These are phyloP conservation scores for Priceomyces melissophilus DNA, from an alignment of 805 yeast species.

Conservation along the genomic window DNA sequence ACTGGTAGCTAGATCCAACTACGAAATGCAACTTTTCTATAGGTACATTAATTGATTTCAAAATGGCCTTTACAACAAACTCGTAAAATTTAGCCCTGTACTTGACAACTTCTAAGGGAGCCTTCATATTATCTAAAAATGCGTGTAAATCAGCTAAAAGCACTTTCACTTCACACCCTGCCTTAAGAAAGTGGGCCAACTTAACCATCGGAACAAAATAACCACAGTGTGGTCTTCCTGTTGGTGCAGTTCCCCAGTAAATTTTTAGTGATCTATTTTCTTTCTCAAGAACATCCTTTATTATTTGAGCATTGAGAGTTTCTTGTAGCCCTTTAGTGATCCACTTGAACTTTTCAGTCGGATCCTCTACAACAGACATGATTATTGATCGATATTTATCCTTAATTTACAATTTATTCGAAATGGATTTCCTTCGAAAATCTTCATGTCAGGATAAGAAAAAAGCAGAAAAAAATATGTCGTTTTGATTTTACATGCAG, in stretches of 20 bases:
- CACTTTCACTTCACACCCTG: slow-evolving; percentile 93
- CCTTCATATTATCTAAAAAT: slow-evolving; percentile 96
- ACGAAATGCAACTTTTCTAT: slow-evolving; percentile 82
- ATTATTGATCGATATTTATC: background rate
- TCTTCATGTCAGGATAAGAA: too few species aligned
- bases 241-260: slow-evolving; percentile 99
- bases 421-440: too few species aligned
- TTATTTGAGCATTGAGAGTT: slow-evolving; percentile 82
- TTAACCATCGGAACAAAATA: slow-evolving; percentile 98
- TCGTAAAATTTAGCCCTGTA: slow-evolving; percentile 91
- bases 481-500: background rate
- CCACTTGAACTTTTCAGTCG: slow-evolving; percentile 64
- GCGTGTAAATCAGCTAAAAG: slow-evolving; percentile 95
- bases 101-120: slow-evolving; percentile 86
- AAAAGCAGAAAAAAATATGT: background rate
- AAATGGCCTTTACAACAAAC: slow-evolving; percentile 74
- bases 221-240: slow-evolving; percentile 98
- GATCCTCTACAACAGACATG: slow-evolving; percentile 36
- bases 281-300: slow-evolving; percentile 75
- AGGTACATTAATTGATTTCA: slow-evolving; percentile 85
- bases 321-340: slow-evolving; percentile 90
- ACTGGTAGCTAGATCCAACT: slow-evolving; percentile 88
- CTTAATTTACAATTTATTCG: background rate
- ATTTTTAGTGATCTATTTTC: slow-evolving; percentile 79
- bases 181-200: slow-evolving; percentile 88